Percentiles rank a stretch among this genome's conserved stretches.
These are phyloP conservation scores for Fraxinus excelsior DNA, from an alignment of 257 asterid species.

Conservation along the genomic window DNA sequence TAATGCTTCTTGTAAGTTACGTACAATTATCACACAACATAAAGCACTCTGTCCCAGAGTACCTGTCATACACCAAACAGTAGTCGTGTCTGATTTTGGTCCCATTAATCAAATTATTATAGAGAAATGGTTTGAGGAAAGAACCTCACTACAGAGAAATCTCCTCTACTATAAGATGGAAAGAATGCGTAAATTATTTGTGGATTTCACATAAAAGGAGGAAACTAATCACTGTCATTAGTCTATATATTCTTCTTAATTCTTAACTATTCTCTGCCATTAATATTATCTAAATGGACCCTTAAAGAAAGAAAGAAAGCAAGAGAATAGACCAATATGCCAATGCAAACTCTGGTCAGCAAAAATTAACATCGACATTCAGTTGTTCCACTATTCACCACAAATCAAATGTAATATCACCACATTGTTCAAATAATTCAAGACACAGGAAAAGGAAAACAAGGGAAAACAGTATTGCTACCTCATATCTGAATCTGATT, in stretches of 20 bases:
- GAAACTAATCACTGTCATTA: neutral
- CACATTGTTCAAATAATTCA: neutral
- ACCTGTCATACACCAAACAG: neutral
- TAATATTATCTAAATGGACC: neutral
- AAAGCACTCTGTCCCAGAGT: neutral
- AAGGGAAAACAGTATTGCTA: neutral
- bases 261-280: neutral
- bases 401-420: neutral
- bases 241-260: neutral
- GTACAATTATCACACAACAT: neutral
- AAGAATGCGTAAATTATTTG: neutral
- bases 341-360: neutral
- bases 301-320: neutral
- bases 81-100: neutral
- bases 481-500: constrained; percentile 1
- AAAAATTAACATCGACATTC: neutral
- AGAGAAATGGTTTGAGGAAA: neutral
- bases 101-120: neutral
- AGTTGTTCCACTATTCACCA: neutral
- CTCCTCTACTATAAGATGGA: neutral
- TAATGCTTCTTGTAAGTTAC: neutral
- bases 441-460: neutral
- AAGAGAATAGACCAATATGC: neutral
- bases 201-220: neutral
- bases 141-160: neutral